Evolutionary conservation across 768 basidiomycete genomes (phyloP).

Genomic region (Amanita thiersii): DNA sequence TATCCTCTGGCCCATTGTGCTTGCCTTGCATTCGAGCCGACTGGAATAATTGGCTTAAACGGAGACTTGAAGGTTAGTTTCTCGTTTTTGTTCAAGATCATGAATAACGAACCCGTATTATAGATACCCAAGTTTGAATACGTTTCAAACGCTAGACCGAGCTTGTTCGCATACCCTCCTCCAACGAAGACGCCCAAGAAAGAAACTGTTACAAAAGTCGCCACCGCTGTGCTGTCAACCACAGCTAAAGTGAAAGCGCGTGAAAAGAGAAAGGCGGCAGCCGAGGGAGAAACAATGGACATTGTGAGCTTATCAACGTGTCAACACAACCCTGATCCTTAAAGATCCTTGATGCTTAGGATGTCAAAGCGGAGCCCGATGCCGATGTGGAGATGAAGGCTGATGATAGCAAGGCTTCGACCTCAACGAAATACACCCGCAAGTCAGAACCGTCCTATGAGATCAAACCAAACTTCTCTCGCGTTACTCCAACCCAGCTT

Average conservation of each 20-base stretch:
- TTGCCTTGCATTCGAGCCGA: constrained; percentile 89
- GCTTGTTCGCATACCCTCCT: constrained; percentile 87
- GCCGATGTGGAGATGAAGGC: constrained; percentile 75
- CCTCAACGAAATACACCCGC: constrained; percentile 38
- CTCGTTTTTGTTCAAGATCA: constrained; percentile 6
- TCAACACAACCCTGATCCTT: not conserved
- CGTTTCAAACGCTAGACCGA: constrained; percentile 82
- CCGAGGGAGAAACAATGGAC: constrained; percentile 78
- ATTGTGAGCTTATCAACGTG: constrained; percentile 42
- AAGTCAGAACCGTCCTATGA: constrained; percentile 74
- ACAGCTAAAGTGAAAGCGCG: constrained; percentile 96
- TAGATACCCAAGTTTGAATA: constrained; percentile 94
- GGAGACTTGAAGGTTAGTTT: constrained; percentile 66
- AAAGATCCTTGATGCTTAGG: constrained; percentile 24
- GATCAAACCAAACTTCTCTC: constrained; percentile 76
- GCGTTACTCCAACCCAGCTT: constrained; percentile 87
- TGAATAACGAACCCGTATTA: constrained; percentile 8
- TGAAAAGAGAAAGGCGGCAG: constrained; percentile 85
- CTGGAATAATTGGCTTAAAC: constrained; percentile 88
- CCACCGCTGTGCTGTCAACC: constrained; percentile 91
- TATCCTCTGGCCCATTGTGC: constrained; percentile 94
- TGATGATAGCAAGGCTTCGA: constrained; percentile 19
- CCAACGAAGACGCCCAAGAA: constrained; percentile 85
- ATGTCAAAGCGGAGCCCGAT: constrained; percentile 43
- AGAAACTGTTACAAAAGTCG: constrained; percentile 86